Evolutionary conservation across 1,284 basidiomycete genomes (phyloP), one percentile per base, ranked within the genome.

Genomic region (Vanrija pseudolonga): DNA sequence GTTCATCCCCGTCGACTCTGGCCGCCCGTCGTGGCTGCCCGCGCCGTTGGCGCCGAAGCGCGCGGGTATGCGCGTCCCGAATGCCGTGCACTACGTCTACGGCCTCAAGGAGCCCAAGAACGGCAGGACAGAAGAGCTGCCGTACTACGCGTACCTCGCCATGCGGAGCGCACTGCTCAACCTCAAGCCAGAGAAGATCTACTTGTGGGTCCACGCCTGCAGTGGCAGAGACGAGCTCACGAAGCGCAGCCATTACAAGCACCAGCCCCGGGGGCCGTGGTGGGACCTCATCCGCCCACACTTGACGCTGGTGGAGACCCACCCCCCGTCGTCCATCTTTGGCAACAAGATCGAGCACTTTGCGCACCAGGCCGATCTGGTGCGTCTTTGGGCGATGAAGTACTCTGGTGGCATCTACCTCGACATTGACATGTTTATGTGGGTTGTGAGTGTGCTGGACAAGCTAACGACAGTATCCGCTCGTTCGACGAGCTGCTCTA

Each of bases 321-420:
- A 63, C 18, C 67, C 67, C 0, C 71, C 73, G 2, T 55, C 67
- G 11, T 36, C 60, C 19, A 68, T 75, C 45, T 68, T 71, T 45
- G 74, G 74, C 3, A 61, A 62, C 32, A 45, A 73, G 23, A 11
- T 59, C 22, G 54, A 58, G 6, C 72, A 77, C 59, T 78, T 76
- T 52, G 76, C 76, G 9, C 76, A 78, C 59, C 71, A 74, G 51
- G 68, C 69, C 26, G 76, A 78, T 56, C 63, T 74, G 45, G 48
- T 74, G 53, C 55, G 74, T 54, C 53, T 78, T 54, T 57, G 69
- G 43, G 70, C 68, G 32, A 66, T 77, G 60, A 66, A 73, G 51
- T 57, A 67, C 49, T 66, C 67, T 4, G 79, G 80, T 4, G 80
- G 80, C 9, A 76, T 80, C 20, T 80, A 80, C 56, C 68, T 80